Conservation (phyloP, 2,329 filamentous ascomycete species). For the Fusarium coffeatum region DNA sequence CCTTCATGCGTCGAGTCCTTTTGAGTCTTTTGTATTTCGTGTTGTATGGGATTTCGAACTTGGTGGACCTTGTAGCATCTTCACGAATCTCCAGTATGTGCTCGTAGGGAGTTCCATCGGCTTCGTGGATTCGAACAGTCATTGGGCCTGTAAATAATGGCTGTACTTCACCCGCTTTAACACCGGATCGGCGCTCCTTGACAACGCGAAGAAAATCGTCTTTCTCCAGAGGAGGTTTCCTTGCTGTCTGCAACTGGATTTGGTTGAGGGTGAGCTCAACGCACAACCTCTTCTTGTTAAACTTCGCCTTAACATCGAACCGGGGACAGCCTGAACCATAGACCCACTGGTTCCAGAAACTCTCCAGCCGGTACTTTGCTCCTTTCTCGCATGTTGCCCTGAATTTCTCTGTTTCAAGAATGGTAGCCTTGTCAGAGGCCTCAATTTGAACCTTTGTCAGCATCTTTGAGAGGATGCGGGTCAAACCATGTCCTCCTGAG, state of each 20-base stretch:
- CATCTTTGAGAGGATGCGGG: slow-evolving; percentile 85
- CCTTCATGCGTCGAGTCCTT: slow-evolving; percentile 83
- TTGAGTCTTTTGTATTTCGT: slow-evolving; percentile 99
- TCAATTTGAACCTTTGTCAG: slow-evolving; percentile 84
- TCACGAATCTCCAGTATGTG: slow-evolving; percentile 97
- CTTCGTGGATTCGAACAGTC: slow-evolving; percentile 98
- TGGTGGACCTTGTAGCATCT: slow-evolving; percentile 76
- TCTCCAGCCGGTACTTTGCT: slow-evolving; percentile 85
- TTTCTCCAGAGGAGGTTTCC: slow-evolving; percentile 68
- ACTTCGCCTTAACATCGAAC: slow-evolving; percentile 86
- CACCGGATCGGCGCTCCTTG: slow-evolving; percentile 78
- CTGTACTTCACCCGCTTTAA: slow-evolving; percentile 76
- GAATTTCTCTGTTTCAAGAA: slow-evolving; percentile 81
- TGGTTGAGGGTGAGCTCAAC: slow-evolving; percentile 93
- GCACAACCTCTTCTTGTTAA: slow-evolving; percentile 97
- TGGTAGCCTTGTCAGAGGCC: slow-evolving; percentile 70
- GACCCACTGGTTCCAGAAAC: slow-evolving; percentile 95
- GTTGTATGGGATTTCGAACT: slow-evolving; percentile 96
- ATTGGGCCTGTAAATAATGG: slow-evolving; percentile 94
- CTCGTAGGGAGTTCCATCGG: slow-evolving; percentile 97
- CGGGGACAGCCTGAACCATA: slow-evolving; percentile 87
- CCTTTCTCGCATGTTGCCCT: slow-evolving; percentile 87
- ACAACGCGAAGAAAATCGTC: slow-evolving; percentile 85
- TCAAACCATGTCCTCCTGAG: slow-evolving; percentile 82
- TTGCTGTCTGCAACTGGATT: slow-evolving; percentile 64